Conservation (phyloP, 305 asterid species). For the Rubia peregrina region DNA sequence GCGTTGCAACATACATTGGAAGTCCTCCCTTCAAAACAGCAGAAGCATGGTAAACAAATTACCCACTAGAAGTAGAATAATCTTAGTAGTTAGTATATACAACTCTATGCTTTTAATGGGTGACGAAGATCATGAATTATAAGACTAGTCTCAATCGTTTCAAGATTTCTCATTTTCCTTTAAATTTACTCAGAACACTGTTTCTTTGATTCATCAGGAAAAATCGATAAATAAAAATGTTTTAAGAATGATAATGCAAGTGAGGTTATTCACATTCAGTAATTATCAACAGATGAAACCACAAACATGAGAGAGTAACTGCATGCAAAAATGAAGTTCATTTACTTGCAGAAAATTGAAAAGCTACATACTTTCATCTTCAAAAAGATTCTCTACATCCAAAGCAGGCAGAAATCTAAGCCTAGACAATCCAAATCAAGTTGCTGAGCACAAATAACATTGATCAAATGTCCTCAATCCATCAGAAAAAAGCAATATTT, state of each 20-base stretch:
- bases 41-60: not conserved
- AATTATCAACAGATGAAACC: not conserved
- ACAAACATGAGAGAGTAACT: not conserved
- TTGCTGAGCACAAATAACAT: not conserved
- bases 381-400: not conserved
- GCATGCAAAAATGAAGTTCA: not conserved
- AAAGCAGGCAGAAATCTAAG: not conserved
- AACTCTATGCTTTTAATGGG: not conserved
- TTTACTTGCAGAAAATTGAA: not conserved
- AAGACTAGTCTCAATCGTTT: not conserved
- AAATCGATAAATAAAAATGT: not conserved
- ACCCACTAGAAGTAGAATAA: not conserved
- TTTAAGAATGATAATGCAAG: not conserved
- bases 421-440: not conserved
- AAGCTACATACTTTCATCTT: not conserved
- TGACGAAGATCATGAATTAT: not conserved
- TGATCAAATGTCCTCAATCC: not conserved
- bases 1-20: conserved; percentile 94
- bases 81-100: not conserved
- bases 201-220: not conserved
- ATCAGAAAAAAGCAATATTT: not conserved
- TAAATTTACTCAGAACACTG: not conserved
- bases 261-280: not conserved
- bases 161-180: not conserved
- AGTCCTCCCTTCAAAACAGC: conserved; percentile 59